Conservation (phyloP, 345 rosid genomes). For the Lepidium didymum region DNA sequence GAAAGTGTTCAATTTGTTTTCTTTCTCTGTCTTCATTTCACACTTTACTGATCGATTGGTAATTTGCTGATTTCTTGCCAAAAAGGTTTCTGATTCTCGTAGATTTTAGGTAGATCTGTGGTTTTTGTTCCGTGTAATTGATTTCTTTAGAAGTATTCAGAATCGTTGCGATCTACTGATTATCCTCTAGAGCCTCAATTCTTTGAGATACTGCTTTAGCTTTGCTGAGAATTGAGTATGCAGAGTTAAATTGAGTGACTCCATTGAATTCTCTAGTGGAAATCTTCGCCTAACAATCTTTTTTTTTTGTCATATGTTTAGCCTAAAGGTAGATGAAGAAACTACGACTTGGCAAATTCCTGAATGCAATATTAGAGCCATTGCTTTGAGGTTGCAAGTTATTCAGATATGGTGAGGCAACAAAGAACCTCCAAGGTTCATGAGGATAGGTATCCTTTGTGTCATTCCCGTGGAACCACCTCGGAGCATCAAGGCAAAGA, state of each 20-base stretch:
- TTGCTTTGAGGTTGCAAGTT: slow-evolving; percentile 7
- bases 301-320: background rate
- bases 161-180: background rate
- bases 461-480: background rate
- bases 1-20: slow-evolving; percentile 8
- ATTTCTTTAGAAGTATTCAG: background rate
- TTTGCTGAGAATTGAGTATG: background rate
- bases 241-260: background rate
- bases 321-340: slow-evolving; percentile 9
- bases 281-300: background rate
- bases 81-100: background rate
- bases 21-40: slow-evolving; percentile 6
- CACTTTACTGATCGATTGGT: background rate
- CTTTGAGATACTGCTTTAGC: background rate
- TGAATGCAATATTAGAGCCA: background rate
- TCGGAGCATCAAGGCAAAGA: slow-evolving; percentile 40
- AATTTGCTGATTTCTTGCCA: background rate
- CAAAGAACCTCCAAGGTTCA: slow-evolving; percentile 31
- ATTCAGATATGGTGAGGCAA: slow-evolving; percentile 14
- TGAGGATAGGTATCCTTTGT: slow-evolving; percentile 31
- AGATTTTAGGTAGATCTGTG: slow-evolving; percentile 11
- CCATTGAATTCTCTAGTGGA: background rate
- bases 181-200: background rate
- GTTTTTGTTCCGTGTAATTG: background rate
- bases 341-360: background rate